A percentile compares a stretch with the other conserved stretches of the same genome.
Evolutionary conservation across 345 rosid genomes (phyloP).

Genomic region (Bruguiera gymnorhiza): DNA sequence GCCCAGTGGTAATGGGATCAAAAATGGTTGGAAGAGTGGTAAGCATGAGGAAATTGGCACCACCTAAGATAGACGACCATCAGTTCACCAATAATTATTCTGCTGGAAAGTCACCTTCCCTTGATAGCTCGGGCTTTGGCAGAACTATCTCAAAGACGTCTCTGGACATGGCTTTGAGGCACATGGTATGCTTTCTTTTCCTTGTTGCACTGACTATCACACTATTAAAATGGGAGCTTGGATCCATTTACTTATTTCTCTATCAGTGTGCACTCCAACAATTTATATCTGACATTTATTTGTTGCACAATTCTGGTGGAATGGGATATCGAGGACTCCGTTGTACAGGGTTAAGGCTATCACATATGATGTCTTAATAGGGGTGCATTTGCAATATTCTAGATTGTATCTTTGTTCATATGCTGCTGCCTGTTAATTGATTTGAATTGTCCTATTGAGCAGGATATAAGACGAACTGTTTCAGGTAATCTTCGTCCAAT

Average conservation of each 20-base stretch:
- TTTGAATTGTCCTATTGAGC: conserved; percentile 7
- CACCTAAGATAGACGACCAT: conserved; percentile 38
- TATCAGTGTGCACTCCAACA: too few relatives aligned
- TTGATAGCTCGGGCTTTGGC: conserved; percentile 26
- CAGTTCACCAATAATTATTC: conserved; percentile 25
- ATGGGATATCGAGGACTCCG: too few relatives aligned
- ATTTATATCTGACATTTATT: too few relatives aligned
- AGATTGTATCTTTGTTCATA: background rate
- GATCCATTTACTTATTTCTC: background rate
- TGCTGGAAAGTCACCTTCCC: conserved; percentile 23
- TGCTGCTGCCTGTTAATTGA: background rate
- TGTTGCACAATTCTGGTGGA: too few relatives aligned
- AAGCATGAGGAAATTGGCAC: conserved; percentile 29
- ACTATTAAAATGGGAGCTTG: background rate
- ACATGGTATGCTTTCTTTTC: conserved; percentile 20
- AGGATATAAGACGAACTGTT: conserved; percentile 30
- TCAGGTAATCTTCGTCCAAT: conserved; percentile 28
- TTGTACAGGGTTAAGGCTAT: too few relatives aligned
- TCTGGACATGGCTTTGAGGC: conserved; percentile 33
- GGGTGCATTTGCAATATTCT: background rate
- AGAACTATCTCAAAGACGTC: conserved; percentile 31
- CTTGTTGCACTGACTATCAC: background rate
- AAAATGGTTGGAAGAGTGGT: conserved; percentile 33
- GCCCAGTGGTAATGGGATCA: conserved; percentile 29
- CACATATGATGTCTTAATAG: too few relatives aligned